Evolutionary conservation across 2,329 filamentous ascomycete genomes (phyloP).

Genomic region (Dothideomycetidae sp.): DNA sequence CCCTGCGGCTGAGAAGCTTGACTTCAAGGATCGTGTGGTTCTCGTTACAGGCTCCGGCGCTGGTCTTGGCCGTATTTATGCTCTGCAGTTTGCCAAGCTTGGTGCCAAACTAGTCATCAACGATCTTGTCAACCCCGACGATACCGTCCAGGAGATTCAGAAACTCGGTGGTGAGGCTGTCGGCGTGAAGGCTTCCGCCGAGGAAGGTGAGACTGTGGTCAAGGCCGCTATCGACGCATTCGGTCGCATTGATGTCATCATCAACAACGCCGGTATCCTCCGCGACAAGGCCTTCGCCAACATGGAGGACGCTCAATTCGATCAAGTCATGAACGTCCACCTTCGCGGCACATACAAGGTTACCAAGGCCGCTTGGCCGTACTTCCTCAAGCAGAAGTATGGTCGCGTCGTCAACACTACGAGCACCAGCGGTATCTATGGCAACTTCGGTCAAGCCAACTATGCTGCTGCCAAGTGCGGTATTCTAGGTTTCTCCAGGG

Average conservation of each 20-base stretch:
- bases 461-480: conserved; percentile 61
- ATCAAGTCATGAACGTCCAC: conserved; percentile 84
- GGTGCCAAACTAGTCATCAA: conserved; percentile 86
- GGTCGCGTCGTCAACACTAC: conserved; percentile 94
- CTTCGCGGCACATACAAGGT: conserved; percentile 90
- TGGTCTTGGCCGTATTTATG: conserved; percentile 84
- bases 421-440: conserved; percentile 93
- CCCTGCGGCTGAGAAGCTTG: conserved; percentile 55
- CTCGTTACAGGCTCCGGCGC: conserved; percentile 79
- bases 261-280: conserved; percentile 98
- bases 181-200: conserved; percentile 83
- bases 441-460: conserved; percentile 98
- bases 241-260: conserved; percentile 82
- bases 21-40: conserved; percentile 74
- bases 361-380: conserved; percentile 93
- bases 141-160: conserved; percentile 83
- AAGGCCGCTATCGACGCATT: conserved; percentile 88
- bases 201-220: conserved; percentile 81
- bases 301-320: conserved; percentile 92
- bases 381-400: conserved; percentile 97
- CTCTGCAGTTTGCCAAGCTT: conserved; percentile 69
- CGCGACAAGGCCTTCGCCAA: conserved; percentile 96
- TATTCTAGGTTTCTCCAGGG: conserved; percentile 89
- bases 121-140: conserved; percentile 83
- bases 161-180: conserved; percentile 78